Base-by-base conservation (phyloP, 768 basidiomycete species). In the Tulasnella sp. region DNA sequence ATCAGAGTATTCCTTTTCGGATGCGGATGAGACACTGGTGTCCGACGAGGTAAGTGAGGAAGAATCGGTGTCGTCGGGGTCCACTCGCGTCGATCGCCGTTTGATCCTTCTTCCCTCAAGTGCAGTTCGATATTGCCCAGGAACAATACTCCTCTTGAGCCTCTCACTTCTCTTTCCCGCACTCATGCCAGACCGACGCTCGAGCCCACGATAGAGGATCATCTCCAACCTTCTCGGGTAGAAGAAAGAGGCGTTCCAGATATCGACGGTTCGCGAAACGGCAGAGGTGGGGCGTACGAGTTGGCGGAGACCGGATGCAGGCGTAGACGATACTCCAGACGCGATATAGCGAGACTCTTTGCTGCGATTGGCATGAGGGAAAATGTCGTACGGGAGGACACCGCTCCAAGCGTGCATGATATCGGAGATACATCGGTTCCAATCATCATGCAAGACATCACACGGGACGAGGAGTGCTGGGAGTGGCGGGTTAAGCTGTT, bases 231-330 rank as follows among this genome's bases (percentile, higher is more conserved):
- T 82, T 42, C 87, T 84, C 34, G 74, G 69, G 56, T 75, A 65
- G 75, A 88, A 88, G 70, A 87, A 91, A 7, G 77, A 79, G 29
- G 70, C 66, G 66, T 90, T 90, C 87, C 87, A 91, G 27, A 84
- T 70, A 60, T 88, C 79, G 61, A 90, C 71, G 29, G 90, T 74
- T 65, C 86, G 83, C n/a, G 77, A 78, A 25, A 59, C 43, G 19
- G 40, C 55, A 1, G 55, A 57, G 11, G 25, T 48, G 9, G 55
- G 55, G 4, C 55, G 41, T 15, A 57, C 42, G 19, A 45, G 31
- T 32, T 29, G 41, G 27, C 31, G 21, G 14, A 15, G 12, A 27
- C 27, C 17, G 12, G 52, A 37, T 11, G 35, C 36, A 2, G 35
- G 52, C 17, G 35, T 53, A 2, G 52, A 35, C 27, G 40, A 21